These are phyloP conservation scores for Fusarium tupiense DNA, from an alignment of 2,329 filamentous ascomycete genomes.

Conservation along the genomic window DNA sequence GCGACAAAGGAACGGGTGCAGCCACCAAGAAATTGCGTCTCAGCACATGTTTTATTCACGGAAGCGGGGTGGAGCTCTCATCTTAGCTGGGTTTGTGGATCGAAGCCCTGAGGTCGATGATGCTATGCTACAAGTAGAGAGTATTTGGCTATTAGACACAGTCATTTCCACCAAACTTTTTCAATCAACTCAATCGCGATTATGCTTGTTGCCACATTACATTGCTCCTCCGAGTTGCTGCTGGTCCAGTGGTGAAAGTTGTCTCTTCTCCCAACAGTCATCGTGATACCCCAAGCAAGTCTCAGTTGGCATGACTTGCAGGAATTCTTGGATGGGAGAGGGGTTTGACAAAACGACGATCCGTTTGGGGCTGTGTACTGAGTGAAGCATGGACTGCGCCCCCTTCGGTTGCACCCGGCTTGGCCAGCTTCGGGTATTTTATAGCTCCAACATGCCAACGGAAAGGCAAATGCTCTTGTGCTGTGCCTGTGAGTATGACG, in stretches of 20 bases:
- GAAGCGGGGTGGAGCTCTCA: neutral
- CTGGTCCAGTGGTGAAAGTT: neutral
- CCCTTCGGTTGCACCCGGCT: neutral
- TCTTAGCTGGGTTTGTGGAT: neutral
- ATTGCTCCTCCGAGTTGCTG: neutral
- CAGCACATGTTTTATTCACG: neutral
- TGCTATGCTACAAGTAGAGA: neutral
- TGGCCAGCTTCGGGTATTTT: neutral
- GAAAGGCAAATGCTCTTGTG: neutral
- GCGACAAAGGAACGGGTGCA: too few species aligned
- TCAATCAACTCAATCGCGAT: too few species aligned
- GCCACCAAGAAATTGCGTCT: neutral
- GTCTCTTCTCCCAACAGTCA: neutral
- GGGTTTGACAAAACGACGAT: neutral
- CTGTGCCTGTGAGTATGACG: neutral
- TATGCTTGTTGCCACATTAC: neutral
- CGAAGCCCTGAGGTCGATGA: neutral
- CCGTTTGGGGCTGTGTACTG: constrained; percentile 2
- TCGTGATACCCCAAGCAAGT: neutral
- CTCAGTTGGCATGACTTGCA: neutral
- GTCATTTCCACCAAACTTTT: neutral
- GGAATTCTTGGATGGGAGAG: neutral
- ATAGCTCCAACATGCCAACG: neutral
- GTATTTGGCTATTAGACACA: neutral
- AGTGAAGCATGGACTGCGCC: neutral